Percentiles rank a stretch among this genome's conserved stretches.
phyloP scores from a whole-genome alignment of 768 basidiomycete genomes.

The Pleurotus djamor region DNA sequence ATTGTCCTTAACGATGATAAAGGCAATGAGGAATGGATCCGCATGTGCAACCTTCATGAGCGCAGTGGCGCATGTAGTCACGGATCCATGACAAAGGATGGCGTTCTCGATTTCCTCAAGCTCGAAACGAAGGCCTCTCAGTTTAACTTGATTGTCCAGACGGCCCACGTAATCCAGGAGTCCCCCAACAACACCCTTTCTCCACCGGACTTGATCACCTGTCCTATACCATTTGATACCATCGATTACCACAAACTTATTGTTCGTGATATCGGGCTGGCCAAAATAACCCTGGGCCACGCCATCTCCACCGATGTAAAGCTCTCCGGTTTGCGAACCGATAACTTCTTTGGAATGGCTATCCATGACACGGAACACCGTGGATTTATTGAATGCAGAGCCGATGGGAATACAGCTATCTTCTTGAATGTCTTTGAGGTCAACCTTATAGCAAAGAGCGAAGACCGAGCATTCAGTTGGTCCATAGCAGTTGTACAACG shows the following conservation, averaged over 20 bases:
- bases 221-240: background rate
- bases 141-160: slow-evolving; percentile 5
- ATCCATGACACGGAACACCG: background rate
- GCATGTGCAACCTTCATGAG: background rate
- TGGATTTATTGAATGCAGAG: background rate
- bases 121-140: slow-evolving; percentile 6
- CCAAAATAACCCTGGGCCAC: background rate
- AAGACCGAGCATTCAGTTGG: slow-evolving; percentile 5
- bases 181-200: background rate
- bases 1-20: background rate
- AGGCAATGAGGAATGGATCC: background rate
- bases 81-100: background rate
- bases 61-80: background rate
- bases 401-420: slow-evolving; percentile 1
- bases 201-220: slow-evolving; percentile 2
- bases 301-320: background rate
- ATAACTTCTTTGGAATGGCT: background rate
- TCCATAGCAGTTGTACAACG: slow-evolving; percentile 6
- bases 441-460: background rate
- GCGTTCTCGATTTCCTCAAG: background rate
- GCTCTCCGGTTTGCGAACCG: background rate
- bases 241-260: background rate
- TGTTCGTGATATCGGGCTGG: background rate
- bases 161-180: background rate
- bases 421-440: slow-evolving; percentile 1